Percentiles rank a stretch among this genome's conserved stretches.
Evolutionary conservation across 371 early-diverging fungal species (phyloP).

Genomic region (Gilbertella persicaria): DNA sequence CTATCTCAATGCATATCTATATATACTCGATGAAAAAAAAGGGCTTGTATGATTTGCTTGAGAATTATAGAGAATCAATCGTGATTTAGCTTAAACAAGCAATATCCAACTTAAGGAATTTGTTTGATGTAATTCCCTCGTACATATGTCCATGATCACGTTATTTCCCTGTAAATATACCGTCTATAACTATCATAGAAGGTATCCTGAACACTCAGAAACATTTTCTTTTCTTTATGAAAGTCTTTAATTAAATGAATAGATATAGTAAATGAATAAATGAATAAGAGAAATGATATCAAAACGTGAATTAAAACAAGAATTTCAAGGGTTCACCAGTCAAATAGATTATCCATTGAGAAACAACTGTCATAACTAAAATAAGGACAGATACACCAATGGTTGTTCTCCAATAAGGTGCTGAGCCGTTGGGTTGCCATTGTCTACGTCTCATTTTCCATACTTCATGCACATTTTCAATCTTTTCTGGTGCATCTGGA

Average conservation of each 20-base stretch:
- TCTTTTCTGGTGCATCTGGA: slow-evolving; percentile 25
- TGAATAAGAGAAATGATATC: not conserved
- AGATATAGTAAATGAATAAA: not conserved
- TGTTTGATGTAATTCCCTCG: slow-evolving; percentile 5
- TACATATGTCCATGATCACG: not conserved
- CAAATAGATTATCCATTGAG: slow-evolving; percentile 10
- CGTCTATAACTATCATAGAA: too few relatives aligned
- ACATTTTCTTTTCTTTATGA: too few relatives aligned
- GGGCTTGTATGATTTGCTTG: too few relatives aligned
- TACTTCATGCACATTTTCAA: slow-evolving; percentile 9
- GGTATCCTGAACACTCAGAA: too few relatives aligned
- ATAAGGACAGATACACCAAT: slow-evolving; percentile 19
- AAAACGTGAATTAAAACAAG: not conserved
- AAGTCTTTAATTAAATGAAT: too few relatives aligned
- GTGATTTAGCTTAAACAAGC: too few relatives aligned
- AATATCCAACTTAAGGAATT: slow-evolving; percentile 2
- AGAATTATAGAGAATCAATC: too few relatives aligned
- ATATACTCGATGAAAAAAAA: too few relatives aligned
- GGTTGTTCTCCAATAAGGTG: slow-evolving; percentile 24
- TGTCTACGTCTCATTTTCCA: slow-evolving; percentile 26
- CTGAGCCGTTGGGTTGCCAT: slow-evolving; percentile 29
- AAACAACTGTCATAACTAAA: slow-evolving; percentile 4
- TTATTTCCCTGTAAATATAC: too few relatives aligned
- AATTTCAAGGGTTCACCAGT: not conserved
- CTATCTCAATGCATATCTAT: too few relatives aligned